A percentile compares a stretch with the other conserved stretches of the same genome.
These are phyloP conservation scores for Parietichytrium sp. DNA, from an alignment of 108 stramenopile genomes.

Conservation along the genomic window DNA sequence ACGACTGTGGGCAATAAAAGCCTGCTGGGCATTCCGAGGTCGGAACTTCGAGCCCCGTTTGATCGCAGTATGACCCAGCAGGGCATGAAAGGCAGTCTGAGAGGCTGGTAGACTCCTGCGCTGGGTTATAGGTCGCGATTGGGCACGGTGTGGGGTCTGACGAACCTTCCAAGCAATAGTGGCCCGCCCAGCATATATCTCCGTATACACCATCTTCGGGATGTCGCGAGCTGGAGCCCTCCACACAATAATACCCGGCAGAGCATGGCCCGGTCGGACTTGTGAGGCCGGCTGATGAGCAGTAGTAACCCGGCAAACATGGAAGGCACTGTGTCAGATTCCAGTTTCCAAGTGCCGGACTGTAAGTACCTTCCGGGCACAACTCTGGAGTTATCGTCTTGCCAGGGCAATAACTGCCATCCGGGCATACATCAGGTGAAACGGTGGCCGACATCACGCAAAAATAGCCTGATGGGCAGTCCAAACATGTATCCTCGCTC, in stretches of 20 bases:
- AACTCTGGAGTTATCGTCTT: background rate
- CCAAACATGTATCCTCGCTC: background rate
- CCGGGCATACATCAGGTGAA: constrained; percentile 38
- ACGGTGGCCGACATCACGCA: constrained; percentile 36
- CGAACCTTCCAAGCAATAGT: constrained; percentile 52
- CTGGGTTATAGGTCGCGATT: constrained; percentile 40
- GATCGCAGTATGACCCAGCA: constrained; percentile 6
- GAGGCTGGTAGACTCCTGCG: background rate
- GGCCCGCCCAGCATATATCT: constrained; percentile 54
- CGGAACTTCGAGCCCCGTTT: constrained; percentile 37
- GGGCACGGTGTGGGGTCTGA: constrained; percentile 44
- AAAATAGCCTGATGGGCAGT: constrained; percentile 42
- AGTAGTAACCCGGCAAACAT: constrained; percentile 39
- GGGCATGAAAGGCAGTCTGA: constrained; percentile 35
- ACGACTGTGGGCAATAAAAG: constrained; percentile 48
- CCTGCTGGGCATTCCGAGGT: constrained; percentile 48
- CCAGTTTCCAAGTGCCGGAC: background rate
- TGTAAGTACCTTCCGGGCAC: constrained; percentile 42
- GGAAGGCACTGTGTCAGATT: background rate
- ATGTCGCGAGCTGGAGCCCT: constrained; percentile 28
- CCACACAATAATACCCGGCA: constrained; percentile 31
- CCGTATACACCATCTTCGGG: constrained; percentile 37
- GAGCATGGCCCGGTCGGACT: constrained; percentile 38
- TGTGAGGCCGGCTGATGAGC: constrained; percentile 22
- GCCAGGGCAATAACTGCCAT: constrained; percentile 60